Evolutionary conservation across 192 early-diverging fungal species (phyloP), one percentile per base, ranked within the genome.

Genomic region (Podila verticillata): DNA sequence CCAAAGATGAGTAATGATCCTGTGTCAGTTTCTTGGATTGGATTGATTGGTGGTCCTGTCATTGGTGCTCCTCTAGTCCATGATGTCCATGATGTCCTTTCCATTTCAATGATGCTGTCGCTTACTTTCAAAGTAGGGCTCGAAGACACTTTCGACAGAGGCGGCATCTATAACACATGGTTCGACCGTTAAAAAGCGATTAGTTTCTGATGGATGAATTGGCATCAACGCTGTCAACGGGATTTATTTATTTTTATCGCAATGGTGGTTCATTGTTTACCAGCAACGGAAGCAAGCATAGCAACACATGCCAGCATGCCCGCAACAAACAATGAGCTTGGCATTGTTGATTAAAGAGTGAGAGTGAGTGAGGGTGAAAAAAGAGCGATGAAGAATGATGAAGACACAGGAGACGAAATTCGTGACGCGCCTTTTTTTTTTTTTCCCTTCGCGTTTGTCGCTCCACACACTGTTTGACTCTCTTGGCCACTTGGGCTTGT

Each of bases 121-220:
- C 51, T 54, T 54, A 54, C 51, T 19, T 26, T 54, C 51, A 54
- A 24, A 54, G 51, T 54, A 54, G 5, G 51, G 51, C 51, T 54
- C 51, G 20, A 54, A 26, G 2, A 26, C 15, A 15, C 17, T 44
- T 17, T 44, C 39, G 39, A 44, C 15, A 15, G 39, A 44, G 39
- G 39, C 24, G 9, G 51, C 51, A 54, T 54, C 51, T 26, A 54
- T 2, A 0, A 54, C 17, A 7, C 4, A 0, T 4, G n/a, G 24
- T 54, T 20, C 17, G 6, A 22, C 51, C 7, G n/a, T 17, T 2
- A 24, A 12, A 54, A 19, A 26, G 10, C 20, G 51, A 54, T 24
- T n/a, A 54, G 24, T 54, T n/a, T 6, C 0, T 1, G 20, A 26
- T 54, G 20, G 51, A 54, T 24, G 51, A 4, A 24, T 19, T 2